Conservation (phyloP, 129 eudicot species). For the Chrysanthemum lavandulifolium region DNA sequence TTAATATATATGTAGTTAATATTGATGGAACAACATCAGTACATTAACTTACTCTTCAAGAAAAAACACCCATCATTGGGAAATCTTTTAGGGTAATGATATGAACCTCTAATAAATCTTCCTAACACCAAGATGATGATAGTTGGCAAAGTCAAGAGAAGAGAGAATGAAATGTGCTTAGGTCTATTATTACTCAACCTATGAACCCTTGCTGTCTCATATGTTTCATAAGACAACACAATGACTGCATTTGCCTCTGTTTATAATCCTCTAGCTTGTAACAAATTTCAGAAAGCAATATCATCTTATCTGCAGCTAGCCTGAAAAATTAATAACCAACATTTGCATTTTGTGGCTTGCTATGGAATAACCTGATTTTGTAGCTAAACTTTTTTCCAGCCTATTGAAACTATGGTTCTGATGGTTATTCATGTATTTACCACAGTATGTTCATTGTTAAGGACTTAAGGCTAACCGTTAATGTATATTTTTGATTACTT, state of each 20-base stretch:
- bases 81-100: background rate
- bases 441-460: no score
- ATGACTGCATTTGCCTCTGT: slow-evolving; percentile 1
- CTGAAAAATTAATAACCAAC: background rate
- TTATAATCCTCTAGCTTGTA: slow-evolving; percentile 8
- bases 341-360: slow-evolving; percentile 1
- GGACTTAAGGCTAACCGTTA: background rate
- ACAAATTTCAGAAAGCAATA: slow-evolving; percentile 6
- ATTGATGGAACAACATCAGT: background rate
- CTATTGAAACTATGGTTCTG: background rate
- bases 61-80: background rate
- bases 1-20: no score
- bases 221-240: slow-evolving; percentile 17
- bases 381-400: no score
- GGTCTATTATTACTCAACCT: no score
- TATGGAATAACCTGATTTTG: background rate
- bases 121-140: no score
- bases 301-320: slow-evolving; percentile 2
- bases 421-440: background rate
- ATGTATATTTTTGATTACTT: slow-evolving; percentile 4
- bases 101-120: no score
- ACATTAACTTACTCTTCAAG: background rate
- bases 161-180: no score
- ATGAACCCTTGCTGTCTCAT: slow-evolving; percentile 2
- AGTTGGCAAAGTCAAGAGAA: no score